Base-by-base conservation (phyloP, 2,329 filamentous ascomycete genomes). In the Ciborinia camelliae region DNA sequence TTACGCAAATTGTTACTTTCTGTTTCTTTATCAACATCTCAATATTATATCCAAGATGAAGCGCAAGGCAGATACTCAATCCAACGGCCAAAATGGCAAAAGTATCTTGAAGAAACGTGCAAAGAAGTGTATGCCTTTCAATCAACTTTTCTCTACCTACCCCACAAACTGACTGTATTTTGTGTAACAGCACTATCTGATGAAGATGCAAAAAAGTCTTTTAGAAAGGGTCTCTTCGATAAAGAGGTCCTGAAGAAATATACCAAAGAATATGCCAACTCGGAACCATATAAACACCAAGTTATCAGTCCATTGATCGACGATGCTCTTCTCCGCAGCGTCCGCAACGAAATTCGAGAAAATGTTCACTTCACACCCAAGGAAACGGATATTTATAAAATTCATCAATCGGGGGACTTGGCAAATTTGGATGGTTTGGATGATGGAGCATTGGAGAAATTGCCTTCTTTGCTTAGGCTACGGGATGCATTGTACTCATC, bases 371-470 rank as follows among this genome's bases (percentile, higher is more conserved):
- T 99, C 80, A 97, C 95, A 15, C 93, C 93, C 72, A 99, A 99
- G 78, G 95, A 99, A 79, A 99, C 95, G 55, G 95, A 99, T 77
- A 99, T 99, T 73, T 99, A 99, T 85, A 97, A 96, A 79, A 98
- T 99, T 75, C 93, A 97, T 83, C 95, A 99, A 81, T 98, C 94
- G 5, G 95, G 95, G 70, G 95, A 99, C 76, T 84, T 99, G 41
- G 95, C 95, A 54, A 99, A 99, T 78, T 86, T 99, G 65, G 94
- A 97, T 77, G 95, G 95, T 30, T 85, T 99, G 51, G 91, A 96
- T 68, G 89, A 96, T 75, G 87, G 88, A 9, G 92, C 93, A 8
- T 84, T 98, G 63, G 84, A 89, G 67, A 92, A 92, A 75, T 81
- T 99, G 18, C 95, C 95, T 0, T 96, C 91, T 15, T 82, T 99